phyloP scores from a whole-genome alignment of 1,284 basidiomycete genomes.

The Melampsora larici-populina region DNA sequence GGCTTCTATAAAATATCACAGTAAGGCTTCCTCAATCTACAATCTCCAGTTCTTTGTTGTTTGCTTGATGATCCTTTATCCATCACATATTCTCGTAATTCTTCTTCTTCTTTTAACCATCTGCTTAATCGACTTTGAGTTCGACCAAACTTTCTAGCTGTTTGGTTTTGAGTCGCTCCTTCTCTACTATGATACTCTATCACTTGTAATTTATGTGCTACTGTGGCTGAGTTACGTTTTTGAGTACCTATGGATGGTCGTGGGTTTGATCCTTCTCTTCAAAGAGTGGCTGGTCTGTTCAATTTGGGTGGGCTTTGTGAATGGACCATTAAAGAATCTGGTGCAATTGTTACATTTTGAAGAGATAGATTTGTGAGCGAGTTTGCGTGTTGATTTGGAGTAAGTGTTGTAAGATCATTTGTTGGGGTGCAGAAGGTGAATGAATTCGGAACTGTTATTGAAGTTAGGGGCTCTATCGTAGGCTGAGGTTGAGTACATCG shows the following conservation, averaged over 20 bases:
- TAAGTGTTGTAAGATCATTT: neutral
- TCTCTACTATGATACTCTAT: slow-evolving; percentile 23
- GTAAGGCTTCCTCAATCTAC: slow-evolving; percentile 26
- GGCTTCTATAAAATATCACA: slow-evolving; percentile 35
- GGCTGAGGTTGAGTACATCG: slow-evolving; percentile 20
- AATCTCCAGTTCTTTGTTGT: slow-evolving; percentile 34
- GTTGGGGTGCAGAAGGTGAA: neutral
- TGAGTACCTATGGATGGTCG: neutral
- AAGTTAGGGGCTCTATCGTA: too few species aligned
- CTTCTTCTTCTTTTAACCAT: slow-evolving; percentile 40
- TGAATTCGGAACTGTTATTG: neutral
- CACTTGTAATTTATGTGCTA: slow-evolving; percentile 32
- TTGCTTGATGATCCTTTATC: slow-evolving; percentile 38
- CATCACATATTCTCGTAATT: slow-evolving; percentile 27
- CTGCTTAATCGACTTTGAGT: slow-evolving; percentile 38
- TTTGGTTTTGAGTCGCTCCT: slow-evolving; percentile 30
- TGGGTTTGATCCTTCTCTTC: neutral
- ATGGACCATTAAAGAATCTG: neutral
- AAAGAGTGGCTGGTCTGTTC: neutral
- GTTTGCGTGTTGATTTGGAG: neutral
- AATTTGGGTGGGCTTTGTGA: neutral
- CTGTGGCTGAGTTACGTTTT: slow-evolving; percentile 40
- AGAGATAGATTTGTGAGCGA: neutral
- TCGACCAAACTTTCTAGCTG: slow-evolving; percentile 13
- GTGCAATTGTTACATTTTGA: neutral